Percentiles rank a stretch among this genome's conserved stretches.
Conservation (phyloP, 129 eudicot genomes). For the Flaveria sonorensis region DNA sequence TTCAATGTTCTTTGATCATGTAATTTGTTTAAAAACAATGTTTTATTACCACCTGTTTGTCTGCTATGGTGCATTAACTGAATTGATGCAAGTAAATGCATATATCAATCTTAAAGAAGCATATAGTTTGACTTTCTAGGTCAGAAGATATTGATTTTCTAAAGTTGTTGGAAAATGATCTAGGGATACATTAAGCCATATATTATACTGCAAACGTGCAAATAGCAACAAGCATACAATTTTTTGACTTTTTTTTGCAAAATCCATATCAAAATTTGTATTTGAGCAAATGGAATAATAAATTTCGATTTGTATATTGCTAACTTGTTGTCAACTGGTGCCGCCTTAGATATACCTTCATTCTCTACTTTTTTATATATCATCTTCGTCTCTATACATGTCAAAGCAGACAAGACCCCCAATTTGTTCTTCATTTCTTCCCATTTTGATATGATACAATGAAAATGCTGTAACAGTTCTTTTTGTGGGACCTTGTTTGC, state of each 20-base stretch:
- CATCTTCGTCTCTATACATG: background rate
- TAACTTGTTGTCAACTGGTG: background rate
- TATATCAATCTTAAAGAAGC: background rate
- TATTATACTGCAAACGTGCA: background rate
- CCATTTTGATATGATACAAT: no score
- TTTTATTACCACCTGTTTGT: background rate
- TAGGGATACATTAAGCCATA: background rate
- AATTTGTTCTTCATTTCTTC: no score
- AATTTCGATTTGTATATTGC: background rate
- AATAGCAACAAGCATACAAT: background rate
- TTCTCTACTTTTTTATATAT: no score
- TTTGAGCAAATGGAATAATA: background rate
- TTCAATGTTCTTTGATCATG: constrained; percentile 13
- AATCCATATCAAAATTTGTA: background rate
- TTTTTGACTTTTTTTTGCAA: no score
- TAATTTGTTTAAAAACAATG: background rate
- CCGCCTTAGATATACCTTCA: background rate
- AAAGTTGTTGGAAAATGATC: background rate
- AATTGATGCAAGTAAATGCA: background rate
- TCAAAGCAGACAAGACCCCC: background rate
- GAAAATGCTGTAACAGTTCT: no score
- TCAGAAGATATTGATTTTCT: background rate
- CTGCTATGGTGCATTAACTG: background rate
- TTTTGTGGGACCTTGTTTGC: no score
- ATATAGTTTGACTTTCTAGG: background rate